Conservation (phyloP, 495 filamentous ascomycete genomes). For the Cercophora sp. region DNA sequence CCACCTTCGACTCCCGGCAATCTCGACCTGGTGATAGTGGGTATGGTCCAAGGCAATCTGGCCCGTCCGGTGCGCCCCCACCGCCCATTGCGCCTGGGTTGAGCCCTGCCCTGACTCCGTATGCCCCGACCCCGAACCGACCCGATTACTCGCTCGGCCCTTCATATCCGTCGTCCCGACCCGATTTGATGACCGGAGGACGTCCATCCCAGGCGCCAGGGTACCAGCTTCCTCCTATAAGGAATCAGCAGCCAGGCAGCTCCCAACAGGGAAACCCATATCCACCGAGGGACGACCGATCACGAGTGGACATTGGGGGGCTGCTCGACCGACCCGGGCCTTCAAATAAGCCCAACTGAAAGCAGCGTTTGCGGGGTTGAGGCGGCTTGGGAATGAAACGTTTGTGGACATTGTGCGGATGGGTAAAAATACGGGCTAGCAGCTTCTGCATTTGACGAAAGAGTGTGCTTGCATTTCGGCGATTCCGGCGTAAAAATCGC, state of each 20-base stretch:
- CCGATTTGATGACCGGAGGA: constrained; percentile 33
- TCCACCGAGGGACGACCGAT: constrained; percentile 41
- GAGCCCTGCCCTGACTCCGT: constrained; percentile 30
- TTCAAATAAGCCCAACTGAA: constrained; percentile 14
- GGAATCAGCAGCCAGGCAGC: constrained; percentile 36
- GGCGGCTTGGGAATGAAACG: not conserved
- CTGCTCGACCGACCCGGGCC: constrained; percentile 45
- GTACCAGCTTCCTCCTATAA: constrained; percentile 51
- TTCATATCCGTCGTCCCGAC: constrained; percentile 44
- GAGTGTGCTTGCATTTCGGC: constrained; percentile 5
- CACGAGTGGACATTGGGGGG: constrained; percentile 52
- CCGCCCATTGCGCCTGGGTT: constrained; percentile 27
- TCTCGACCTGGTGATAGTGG: constrained; percentile 32
- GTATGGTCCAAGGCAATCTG: constrained; percentile 32
- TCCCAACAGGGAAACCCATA: constrained; percentile 23
- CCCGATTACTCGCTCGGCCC: constrained; percentile 37
- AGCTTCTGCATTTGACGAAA: no score
- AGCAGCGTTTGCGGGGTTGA: not conserved
- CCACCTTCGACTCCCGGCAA: constrained; percentile 40
- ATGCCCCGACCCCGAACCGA: constrained; percentile 34
- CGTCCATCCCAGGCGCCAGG: constrained; percentile 36
- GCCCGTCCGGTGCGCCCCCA: constrained; percentile 24
- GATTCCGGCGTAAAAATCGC: constrained; percentile 19
- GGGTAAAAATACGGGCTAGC: no score
- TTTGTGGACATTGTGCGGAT: no score